phyloP scores from a whole-genome alignment of 805 yeast genomes.

The Candida maris region DNA sequence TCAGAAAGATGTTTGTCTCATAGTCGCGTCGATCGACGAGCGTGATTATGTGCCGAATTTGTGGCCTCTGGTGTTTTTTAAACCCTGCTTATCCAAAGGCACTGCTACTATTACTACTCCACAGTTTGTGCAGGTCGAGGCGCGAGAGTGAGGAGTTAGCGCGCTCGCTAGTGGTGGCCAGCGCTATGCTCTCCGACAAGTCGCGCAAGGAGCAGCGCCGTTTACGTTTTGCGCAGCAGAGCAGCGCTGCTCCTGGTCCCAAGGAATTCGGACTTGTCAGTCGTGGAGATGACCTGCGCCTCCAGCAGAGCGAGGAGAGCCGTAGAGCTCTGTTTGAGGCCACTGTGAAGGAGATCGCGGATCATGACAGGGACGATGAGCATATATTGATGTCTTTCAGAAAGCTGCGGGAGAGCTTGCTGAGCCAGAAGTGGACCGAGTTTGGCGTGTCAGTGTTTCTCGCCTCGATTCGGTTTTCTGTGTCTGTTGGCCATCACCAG shows the following conservation, averaged over 20 bases:
- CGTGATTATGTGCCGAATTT: no score
- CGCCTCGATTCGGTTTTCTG: slow-evolving; percentile 44
- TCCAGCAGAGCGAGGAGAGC: slow-evolving; percentile 42
- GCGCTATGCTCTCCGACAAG: not conserved
- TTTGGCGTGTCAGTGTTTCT: slow-evolving; percentile 46
- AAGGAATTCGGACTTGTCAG: slow-evolving; percentile 52
- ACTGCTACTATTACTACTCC: no score
- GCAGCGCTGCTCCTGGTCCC: no score
- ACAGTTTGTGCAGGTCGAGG: no score
- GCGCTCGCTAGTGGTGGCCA: no score
- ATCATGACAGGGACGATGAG: slow-evolving; percentile 18
- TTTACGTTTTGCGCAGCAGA: not conserved
- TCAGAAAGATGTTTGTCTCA: no score
- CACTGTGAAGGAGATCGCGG: slow-evolving; percentile 30
- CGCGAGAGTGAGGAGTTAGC: no score
- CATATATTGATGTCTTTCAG: slow-evolving; percentile 38
- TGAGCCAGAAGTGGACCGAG: slow-evolving; percentile 30
- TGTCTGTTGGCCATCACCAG: slow-evolving; percentile 45
- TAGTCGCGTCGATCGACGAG: slow-evolving; percentile 1
- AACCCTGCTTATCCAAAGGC: no score
- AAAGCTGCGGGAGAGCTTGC: slow-evolving; percentile 53
- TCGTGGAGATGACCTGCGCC: slow-evolving; percentile 51
- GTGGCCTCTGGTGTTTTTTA: no score
- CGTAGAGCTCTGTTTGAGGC: slow-evolving; percentile 38
- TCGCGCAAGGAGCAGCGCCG: not conserved